Evolutionary conservation across 371 early-diverging fungal species (phyloP).

Genomic region (Syncephalastrum sp.): DNA sequence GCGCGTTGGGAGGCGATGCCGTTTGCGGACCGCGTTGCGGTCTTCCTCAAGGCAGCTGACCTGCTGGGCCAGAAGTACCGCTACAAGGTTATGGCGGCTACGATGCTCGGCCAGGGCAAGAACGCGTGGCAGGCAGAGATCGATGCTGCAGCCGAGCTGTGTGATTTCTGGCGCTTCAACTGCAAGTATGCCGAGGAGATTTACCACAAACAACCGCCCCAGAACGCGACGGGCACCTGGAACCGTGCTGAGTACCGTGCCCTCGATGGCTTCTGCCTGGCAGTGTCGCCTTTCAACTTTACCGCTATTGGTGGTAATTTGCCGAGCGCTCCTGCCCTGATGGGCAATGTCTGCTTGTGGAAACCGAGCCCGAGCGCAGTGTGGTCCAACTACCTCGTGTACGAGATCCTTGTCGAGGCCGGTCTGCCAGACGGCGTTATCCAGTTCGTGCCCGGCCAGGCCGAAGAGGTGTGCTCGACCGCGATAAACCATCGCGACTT

Average conservation of each 20-base stretch:
- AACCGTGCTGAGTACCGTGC: constrained; percentile 96
- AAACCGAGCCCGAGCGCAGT: constrained; percentile 94
- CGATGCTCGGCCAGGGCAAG: constrained; percentile 99
- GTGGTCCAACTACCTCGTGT: constrained; percentile 90
- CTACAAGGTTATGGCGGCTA: constrained; percentile 93
- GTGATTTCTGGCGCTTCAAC: constrained; percentile 96
- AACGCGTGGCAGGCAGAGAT: constrained; percentile 99
- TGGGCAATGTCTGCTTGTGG: constrained; percentile 98
- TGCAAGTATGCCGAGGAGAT: constrained; percentile 93
- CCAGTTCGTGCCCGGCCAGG: constrained; percentile 95
- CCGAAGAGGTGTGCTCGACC: constrained; percentile 72
- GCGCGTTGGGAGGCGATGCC: constrained; percentile 92
- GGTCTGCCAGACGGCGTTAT: constrained; percentile 97
- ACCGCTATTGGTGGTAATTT: constrained; percentile 98
- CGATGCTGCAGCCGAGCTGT: constrained; percentile 92
- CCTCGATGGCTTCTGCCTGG: constrained; percentile 95
- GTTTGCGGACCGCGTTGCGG: constrained; percentile 92
- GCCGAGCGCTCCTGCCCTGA: constrained; percentile 91
- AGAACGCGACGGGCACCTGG: constrained; percentile 87
- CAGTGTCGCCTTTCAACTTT: constrained; percentile 99
- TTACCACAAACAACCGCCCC: constrained; percentile 90
- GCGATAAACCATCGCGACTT: constrained; percentile 87
- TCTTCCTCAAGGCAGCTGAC: constrained; percentile 98
- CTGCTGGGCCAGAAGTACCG: constrained; percentile 88
- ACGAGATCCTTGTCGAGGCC: constrained; percentile 90